Evolutionary conservation across 768 basidiomycete species (phyloP).

Genomic region (Mycena galopus): DNA sequence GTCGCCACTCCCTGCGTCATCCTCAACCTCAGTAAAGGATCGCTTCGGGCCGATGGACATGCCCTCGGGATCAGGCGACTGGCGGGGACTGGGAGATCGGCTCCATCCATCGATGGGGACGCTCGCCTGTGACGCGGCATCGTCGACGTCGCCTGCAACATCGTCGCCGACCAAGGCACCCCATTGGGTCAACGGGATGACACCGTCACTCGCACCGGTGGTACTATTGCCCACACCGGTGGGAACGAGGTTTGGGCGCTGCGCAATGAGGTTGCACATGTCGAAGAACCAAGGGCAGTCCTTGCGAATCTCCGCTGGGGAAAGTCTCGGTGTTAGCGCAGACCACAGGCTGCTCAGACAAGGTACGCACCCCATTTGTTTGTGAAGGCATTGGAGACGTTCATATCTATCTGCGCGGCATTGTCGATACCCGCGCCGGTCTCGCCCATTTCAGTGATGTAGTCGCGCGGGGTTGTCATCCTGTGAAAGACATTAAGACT

Average conservation of each 20-base stretch:
- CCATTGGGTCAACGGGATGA: not conserved
- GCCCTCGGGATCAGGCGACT: not conserved
- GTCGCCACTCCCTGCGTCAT: not conserved
- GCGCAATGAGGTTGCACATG: not conserved
- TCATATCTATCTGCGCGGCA: constrained; percentile 3
- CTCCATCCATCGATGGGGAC: not conserved
- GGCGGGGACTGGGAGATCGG: not conserved
- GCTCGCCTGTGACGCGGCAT: not conserved
- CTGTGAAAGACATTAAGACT: not conserved
- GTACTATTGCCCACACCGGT: not conserved
- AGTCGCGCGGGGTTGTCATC: not conserved
- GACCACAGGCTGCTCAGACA: no score
- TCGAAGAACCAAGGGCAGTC: not conserved
- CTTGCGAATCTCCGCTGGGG: not conserved
- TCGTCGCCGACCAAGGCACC: no score
- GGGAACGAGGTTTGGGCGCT: not conserved
- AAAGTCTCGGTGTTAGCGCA: not conserved
- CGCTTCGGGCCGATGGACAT: not conserved
- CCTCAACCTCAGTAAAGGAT: not conserved
- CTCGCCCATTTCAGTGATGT: not conserved
- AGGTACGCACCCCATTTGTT: not conserved
- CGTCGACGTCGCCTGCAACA: not conserved
- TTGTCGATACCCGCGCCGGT: not conserved
- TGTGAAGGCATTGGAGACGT: not conserved
- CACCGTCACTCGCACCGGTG: not conserved